These are phyloP conservation scores for Omphalea diandra DNA, from an alignment of 441 rosid genomes.

Conservation along the genomic window DNA sequence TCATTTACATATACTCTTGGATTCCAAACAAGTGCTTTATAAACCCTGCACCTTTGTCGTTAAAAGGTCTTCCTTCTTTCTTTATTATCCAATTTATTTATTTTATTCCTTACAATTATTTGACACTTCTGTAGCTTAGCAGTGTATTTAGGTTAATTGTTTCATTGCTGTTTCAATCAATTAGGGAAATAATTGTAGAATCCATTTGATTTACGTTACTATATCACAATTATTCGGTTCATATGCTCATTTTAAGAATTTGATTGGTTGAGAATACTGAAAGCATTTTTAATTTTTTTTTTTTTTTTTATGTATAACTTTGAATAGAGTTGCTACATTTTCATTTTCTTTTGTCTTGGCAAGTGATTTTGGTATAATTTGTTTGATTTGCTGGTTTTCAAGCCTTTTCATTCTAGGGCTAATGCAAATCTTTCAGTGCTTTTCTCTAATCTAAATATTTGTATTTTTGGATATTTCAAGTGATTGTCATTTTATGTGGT, in stretches of 20 bases:
- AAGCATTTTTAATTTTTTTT: too few species aligned
- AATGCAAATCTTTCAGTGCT: too few species aligned
- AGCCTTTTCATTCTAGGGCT: background rate
- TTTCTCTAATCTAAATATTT: background rate
- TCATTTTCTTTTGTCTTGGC: background rate
- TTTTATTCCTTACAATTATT: background rate
- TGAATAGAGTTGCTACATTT: background rate
- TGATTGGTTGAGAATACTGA: too few species aligned
- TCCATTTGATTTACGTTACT: too few species aligned
- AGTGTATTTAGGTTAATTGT: too few species aligned
- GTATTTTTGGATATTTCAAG: too few species aligned
- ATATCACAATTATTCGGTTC: too few species aligned
- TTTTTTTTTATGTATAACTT: background rate
- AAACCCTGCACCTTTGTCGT: slow-evolving; percentile 36
- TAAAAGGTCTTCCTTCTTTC: slow-evolving; percentile 36
- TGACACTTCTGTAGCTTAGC: background rate
- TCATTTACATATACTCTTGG: slow-evolving; percentile 38
- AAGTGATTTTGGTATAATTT: background rate
- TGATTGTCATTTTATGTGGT: too few species aligned
- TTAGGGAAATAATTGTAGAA: too few species aligned
- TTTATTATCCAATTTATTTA: background rate
- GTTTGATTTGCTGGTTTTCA: background rate
- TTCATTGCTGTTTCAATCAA: too few species aligned
- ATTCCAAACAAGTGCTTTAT: slow-evolving; percentile 48
- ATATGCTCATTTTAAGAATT: too few species aligned